Base-by-base conservation (phyloP, 345 rosid genomes). In the Cardiospermum halicacabum region DNA sequence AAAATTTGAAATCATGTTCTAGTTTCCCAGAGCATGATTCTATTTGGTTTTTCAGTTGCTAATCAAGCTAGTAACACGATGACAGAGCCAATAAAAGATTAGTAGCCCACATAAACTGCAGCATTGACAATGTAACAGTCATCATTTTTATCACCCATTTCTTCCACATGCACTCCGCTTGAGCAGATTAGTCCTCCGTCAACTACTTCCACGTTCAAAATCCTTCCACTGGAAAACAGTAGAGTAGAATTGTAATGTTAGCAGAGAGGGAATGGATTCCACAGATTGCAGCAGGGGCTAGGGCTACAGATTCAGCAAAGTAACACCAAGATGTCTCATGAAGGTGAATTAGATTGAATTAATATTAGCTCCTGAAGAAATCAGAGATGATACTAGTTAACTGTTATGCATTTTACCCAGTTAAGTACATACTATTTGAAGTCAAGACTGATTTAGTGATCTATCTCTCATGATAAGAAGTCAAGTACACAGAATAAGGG, bases 151-250 rank as follows among this genome's bases (percentile, higher is more conserved):
- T 90, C 98, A 60, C 96, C 92, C 96, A 88, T 86, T 77, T 90
- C 96, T 79, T 90, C 97, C 55, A 90, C 88, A 48, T 19, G 64
- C 27, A 82, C 94, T 21, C 91, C 92, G 13, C 96, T 90, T 7
- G 97, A 90, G 82, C 96, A 88, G 61, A 93, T 81, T 60, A 90
- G 71, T 70, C 97, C 94, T 64, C 98, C 90, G 60, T 90, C 96
- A 40, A 88, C 96, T 36, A 89, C 93, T 67, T 88, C 89, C 65
- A 89, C 79, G 27, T 74, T 77, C 56, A 81, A 53, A 75, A 88
- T 89, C 70, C 63, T 54, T 53, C 96, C 96, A 62, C 96, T 89
- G 78, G 55, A 74, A n/a, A 32, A 55, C 3, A 60, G 37, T 15
- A 4, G 50, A 40, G 28, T 11, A 49, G 36, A 47, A 18, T 3